Conservation (phyloP, 2,329 filamentous ascomycete genomes). For the Colletotrichum sp. region DNA sequence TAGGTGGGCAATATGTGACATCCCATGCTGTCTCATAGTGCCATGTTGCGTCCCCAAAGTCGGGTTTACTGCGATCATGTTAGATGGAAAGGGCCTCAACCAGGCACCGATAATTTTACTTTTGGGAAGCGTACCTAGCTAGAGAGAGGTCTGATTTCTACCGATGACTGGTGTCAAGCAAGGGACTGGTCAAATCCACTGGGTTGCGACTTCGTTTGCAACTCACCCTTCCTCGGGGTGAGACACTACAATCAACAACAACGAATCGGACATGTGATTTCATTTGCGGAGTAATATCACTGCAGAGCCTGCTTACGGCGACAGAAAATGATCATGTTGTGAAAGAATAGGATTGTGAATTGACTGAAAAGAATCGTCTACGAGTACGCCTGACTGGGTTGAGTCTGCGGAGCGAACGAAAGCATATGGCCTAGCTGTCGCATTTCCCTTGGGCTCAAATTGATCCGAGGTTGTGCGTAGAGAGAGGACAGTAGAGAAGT, state of each 20-base stretch:
- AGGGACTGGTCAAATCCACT: neutral
- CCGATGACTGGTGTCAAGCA: neutral
- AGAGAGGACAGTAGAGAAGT: neutral
- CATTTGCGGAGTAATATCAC: neutral
- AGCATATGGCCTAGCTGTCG: neutral
- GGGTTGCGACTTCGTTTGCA: neutral
- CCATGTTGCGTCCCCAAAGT: neutral
- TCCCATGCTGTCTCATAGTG: neutral
- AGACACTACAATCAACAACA: neutral
- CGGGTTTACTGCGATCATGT: neutral
- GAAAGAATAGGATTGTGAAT: neutral
- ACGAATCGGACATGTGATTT: neutral
- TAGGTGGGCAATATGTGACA: neutral
- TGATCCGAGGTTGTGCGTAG: neutral
- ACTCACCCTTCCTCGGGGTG: neutral
- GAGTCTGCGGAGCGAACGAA: neutral
- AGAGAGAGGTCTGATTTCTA: neutral
- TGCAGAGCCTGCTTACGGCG: neutral
- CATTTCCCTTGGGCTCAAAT: neutral
- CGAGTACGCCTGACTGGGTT: neutral
- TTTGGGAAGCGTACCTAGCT: accelerated
- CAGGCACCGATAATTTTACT: neutral
- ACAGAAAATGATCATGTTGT: neutral
- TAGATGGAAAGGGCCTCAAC: neutral
- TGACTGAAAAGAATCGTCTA: neutral